Conservation (phyloP, 176 grass and related monocot species). For the Zoysia japonica region DNA sequence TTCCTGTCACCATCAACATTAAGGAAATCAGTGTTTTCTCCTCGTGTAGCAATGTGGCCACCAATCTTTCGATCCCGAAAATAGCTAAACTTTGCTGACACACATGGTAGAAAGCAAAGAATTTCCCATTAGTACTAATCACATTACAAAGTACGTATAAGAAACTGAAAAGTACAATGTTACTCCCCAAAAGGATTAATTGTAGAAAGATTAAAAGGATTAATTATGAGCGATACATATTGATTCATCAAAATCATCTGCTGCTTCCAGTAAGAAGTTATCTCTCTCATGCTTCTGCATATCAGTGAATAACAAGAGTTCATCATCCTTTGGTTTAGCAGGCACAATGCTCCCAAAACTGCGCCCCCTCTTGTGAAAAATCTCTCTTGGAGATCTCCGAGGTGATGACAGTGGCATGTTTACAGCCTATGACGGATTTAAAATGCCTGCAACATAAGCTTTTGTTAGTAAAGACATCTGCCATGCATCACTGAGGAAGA, state of each 20-base stretch:
- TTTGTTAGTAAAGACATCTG: slow-evolving; percentile 18
- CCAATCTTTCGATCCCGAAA: slow-evolving; percentile 69
- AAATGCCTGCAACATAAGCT: slow-evolving; percentile 24
- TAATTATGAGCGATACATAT: slow-evolving; percentile 59
- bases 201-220: neutral
- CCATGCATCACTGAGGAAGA: neutral
- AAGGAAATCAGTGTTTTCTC: slow-evolving; percentile 70
- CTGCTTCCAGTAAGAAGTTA: slow-evolving; percentile 74
- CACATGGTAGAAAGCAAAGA: slow-evolving; percentile 29
- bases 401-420: slow-evolving; percentile 70
- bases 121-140: slow-evolving; percentile 53
- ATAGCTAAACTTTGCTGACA: slow-evolving; percentile 75
- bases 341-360: slow-evolving; percentile 59
- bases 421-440: slow-evolving; percentile 25
- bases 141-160: slow-evolving; percentile 38
- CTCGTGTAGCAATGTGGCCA: slow-evolving; percentile 51
- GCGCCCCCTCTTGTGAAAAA: slow-evolving; percentile 54
- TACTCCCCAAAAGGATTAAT: slow-evolving; percentile 1
- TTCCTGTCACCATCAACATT: slow-evolving; percentile 81
- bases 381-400: slow-evolving; percentile 63
- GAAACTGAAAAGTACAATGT: slow-evolving; percentile 33
- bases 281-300: slow-evolving; percentile 79
- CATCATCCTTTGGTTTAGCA: slow-evolving; percentile 73
- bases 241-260: slow-evolving; percentile 80
- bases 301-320: slow-evolving; percentile 70